These are phyloP conservation scores for Streptanthus diversifolius DNA, from an alignment of 345 rosid species.

Conservation along the genomic window DNA sequence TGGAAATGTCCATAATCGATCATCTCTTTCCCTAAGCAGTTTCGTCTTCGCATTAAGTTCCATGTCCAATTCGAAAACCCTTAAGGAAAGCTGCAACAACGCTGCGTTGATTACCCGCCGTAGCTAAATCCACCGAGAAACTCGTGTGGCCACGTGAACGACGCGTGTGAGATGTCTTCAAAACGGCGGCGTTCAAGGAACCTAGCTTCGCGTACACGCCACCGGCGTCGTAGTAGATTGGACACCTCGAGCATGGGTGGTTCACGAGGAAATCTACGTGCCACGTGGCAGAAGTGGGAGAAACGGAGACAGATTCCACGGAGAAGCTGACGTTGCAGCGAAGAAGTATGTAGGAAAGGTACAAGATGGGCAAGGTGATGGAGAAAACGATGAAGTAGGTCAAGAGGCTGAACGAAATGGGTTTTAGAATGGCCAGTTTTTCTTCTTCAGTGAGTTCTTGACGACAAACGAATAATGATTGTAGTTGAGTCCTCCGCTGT, in stretches of 20 bases:
- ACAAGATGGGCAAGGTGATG: background rate
- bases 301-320: background rate
- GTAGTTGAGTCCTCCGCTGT: background rate
- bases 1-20: background rate
- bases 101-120: background rate
- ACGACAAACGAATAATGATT: background rate
- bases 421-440: background rate
- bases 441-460: background rate
- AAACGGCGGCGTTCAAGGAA: background rate
- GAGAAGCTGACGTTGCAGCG: background rate
- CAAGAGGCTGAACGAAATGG: background rate
- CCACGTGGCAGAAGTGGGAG: background rate
- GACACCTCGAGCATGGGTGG: background rate
- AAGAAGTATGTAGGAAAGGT: background rate
- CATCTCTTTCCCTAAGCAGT: fast-evolving
- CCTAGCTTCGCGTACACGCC: constrained; percentile 13
- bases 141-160: background rate
- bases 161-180: background rate
- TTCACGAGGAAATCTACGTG: background rate
- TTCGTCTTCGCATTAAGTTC: constrained; percentile 6
- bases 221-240: background rate
- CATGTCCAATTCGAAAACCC: constrained; percentile 1
- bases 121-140: constrained; percentile 15
- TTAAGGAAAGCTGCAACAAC: background rate
- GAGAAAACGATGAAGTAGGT: fast-evolving